Evolutionary conservation across 2,329 filamentous ascomycete genomes (phyloP).

Genomic region (Ceratocystis papillata): DNA sequence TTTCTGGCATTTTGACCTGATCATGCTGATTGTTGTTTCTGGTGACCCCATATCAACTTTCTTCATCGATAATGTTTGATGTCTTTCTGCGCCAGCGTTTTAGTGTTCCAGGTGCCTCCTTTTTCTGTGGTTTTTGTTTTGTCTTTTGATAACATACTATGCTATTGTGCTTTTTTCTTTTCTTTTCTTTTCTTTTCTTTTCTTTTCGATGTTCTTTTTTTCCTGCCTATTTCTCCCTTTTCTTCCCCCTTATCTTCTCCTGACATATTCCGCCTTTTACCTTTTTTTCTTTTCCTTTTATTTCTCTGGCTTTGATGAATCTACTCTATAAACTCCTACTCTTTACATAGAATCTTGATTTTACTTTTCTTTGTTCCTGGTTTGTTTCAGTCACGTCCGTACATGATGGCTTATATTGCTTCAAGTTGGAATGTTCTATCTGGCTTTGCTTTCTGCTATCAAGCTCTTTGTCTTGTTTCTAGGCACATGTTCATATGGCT

Average conservation of each 20-base stretch:
- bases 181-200: neutral
- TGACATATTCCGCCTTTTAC: too few species aligned
- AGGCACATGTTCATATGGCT: neutral
- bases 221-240: neutral
- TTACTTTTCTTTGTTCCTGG: constrained; percentile 10
- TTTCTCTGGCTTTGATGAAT: neutral
- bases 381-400: neutral
- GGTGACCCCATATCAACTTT: neutral
- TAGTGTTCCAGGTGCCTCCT: constrained; percentile 2
- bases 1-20: neutral
- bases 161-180: neutral
- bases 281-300: neutral
- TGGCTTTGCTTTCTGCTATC: neutral
- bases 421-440: neutral
- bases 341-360: constrained; percentile 4
- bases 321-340: neutral
- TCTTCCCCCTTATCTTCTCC: neutral
- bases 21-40: neutral
- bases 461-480: neutral
- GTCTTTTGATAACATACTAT: constrained; percentile 4
- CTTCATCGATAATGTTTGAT: neutral
- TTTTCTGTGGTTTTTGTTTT: neutral
- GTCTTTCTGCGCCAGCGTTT: constrained; percentile 9
- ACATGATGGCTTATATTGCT: neutral
- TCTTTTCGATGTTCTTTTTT: neutral